These are phyloP conservation scores for Kodamaea jinghongensis DNA, from an alignment of 805 yeast species.

Conservation along the genomic window DNA sequence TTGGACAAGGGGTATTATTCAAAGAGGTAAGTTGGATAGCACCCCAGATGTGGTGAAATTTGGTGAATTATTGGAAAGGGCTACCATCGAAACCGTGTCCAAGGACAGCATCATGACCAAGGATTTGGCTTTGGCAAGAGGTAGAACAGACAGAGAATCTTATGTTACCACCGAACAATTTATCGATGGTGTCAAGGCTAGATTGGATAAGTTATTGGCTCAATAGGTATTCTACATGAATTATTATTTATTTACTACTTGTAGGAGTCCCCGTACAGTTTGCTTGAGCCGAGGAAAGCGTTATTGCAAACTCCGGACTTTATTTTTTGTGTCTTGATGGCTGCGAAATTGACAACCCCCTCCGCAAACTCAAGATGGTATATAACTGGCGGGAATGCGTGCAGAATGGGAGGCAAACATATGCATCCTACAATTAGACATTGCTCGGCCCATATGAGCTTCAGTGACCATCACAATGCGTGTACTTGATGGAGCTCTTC, in stretches of 20 bases:
- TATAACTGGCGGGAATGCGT: no score
- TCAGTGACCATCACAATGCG: no score
- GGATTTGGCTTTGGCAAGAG: slow-evolving; percentile 73
- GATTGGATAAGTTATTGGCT: slow-evolving; percentile 41
- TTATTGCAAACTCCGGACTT: no score
- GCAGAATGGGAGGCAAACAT: no score
- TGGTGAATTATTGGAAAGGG: slow-evolving; percentile 61
- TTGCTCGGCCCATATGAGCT: no score
- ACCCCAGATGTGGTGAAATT: slow-evolving; percentile 71
- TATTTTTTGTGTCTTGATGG: background rate
- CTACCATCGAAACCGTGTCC: slow-evolving; percentile 71
- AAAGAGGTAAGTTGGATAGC: slow-evolving; percentile 73
- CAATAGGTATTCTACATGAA: slow-evolving; percentile 2
- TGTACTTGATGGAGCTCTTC: no score
- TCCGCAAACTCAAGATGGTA: background rate
- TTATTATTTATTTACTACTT: no score
- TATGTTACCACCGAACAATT: slow-evolving; percentile 76
- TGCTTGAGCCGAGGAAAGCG: no score
- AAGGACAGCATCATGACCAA: slow-evolving; percentile 78
- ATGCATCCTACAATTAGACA: no score
- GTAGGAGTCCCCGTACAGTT: no score
- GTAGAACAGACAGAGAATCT: slow-evolving; percentile 56
- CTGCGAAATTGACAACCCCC: background rate
- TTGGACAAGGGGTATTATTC: slow-evolving; percentile 81
- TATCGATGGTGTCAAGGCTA: slow-evolving; percentile 69